Evolutionary conservation across 2,329 filamentous ascomycete genomes (phyloP), one percentile per base, ranked within the genome.

Genomic region (Thielaviopsis euricoi): DNA sequence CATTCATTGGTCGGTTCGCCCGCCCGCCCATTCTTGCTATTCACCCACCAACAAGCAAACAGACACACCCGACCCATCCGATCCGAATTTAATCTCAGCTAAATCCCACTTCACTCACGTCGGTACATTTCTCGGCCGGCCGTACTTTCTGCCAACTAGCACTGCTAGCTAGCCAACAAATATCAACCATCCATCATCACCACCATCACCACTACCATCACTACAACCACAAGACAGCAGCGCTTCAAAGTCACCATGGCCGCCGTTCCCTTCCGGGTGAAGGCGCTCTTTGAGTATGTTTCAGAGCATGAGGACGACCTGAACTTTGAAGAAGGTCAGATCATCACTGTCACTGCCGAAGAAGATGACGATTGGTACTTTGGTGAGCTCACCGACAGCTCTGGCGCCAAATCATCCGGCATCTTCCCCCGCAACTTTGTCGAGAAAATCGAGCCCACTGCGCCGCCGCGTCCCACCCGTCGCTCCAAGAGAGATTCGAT

Each of bases 381-480:
- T 62, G 91, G 93, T 64, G 86, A 93, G 71, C 96, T 95, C 69
- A 74, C 83, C 62, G 87, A 94, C 71, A 81, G 82, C 61, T 71
- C 76, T 56, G 93, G 93, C 58, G 72, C 71, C 62, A 89, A 85
- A 71, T 80, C 83, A 68, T 83, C 90, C 67, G 91, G 91, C 64
- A 86, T 96, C 65, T 97, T 96, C 70, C 91, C 89, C 55, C 85
- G 86, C 69, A 98, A 97, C 73, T 98, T 98, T 68, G 93, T 98
- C 67, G 93, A 98, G 71, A 89, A 85, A 72, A 94, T 89, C 71
- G 91, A 97, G 70, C 93, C 93, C 43, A 86, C 83, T 58, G 86
- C 91, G 62, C 93, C 93, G 61, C 89, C 90, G 61, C 83, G 93
- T 60, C 93, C 93, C 59, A 79, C 81, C 62, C 83, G 93, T 17